These are phyloP conservation scores for Dactylellina drechsleri DNA, from an alignment of 2,329 filamentous ascomycete species.

Conservation along the genomic window DNA sequence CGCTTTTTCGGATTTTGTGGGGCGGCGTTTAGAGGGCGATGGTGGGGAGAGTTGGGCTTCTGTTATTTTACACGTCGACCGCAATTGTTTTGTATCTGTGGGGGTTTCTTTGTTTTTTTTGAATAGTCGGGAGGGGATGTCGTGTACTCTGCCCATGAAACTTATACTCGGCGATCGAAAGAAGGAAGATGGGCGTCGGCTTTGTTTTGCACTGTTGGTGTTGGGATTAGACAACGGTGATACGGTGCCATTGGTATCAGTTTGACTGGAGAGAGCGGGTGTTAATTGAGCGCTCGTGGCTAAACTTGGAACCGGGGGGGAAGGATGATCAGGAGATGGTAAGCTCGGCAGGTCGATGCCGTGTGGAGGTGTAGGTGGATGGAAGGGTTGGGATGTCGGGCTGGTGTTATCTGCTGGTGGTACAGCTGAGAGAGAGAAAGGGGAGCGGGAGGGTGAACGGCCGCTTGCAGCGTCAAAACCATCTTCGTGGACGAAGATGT, in stretches of 20 bases:
- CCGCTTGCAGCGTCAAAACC: background rate
- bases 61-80: constrained; percentile 22
- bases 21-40: background rate
- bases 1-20: constrained; percentile 22
- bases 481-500: constrained; percentile 30
- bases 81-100: background rate
- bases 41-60: constrained; percentile 23
- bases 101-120: background rate
- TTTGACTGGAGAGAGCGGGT: constrained; percentile 8
- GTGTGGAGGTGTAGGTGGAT: background rate
- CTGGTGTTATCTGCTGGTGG: background rate
- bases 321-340: constrained; percentile 19
- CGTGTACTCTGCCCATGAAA: constrained; percentile 23
- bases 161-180: constrained; percentile 9
- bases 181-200: constrained; percentile 20
- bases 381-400: constrained; percentile 1
- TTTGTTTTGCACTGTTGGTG: constrained; percentile 4
- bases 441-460: constrained; percentile 6
- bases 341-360: constrained; percentile 13
- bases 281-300: constrained; percentile 27
- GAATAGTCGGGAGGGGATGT: constrained; percentile 30
- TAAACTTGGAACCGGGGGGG: constrained; percentile 30
- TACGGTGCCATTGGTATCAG: background rate
- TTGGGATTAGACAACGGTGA: background rate
- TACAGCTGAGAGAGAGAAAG: constrained; percentile 13